Base-by-base conservation (phyloP, 1,284 basidiomycete species). In the Tylopilus sp. region DNA sequence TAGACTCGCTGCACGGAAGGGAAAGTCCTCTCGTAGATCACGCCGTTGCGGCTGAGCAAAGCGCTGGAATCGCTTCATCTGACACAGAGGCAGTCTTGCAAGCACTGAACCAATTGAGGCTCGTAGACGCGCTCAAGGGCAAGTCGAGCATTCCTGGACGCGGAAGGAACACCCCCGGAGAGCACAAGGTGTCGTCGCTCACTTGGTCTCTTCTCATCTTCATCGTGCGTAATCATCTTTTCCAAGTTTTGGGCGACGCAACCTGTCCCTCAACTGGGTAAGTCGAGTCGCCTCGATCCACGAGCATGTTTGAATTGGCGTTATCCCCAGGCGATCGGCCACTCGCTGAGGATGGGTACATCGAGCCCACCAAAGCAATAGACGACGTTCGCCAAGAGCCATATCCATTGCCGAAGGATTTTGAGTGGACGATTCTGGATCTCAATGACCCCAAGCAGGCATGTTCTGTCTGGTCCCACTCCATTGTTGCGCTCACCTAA, bases 241-340 rank as follows among this genome's bases (percentile, higher is more conserved):
- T 37, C 38, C 31, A 52, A 94, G 92, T 97, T 97, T 71, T 97
- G 94, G 94, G 82, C 76, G 37, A 97, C 94, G 4, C 94, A 97
- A 69, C 97, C 97, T 3, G 97, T 99, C 8, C 88, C 90, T 39
- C 92, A 97, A 63, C 71, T 81, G 52, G 89, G 87, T 84, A 60
- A 57, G 68, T 7, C 30, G 35, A 5, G 34, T 44, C 35, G 26
- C 12, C 30, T 43, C 41, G 39, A 18, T 50, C 19, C 34, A 36
- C 43, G 16, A 31, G 13, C 51, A 45, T 34, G 33, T 15, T 35
- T 46, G 41, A 35, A 48, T 16, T 34, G 44, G 25, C 19, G 35
- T 47, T 41, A 15, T 50, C 19, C 48, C 13, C 48, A 90, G 88
- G 82, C 19, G 89, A 91, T 59, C 78, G 74, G 30, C 74, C 77